phyloP scores from a whole-genome alignment of 768 basidiomycete species.

The Rhizopogon vinicolor region DNA sequence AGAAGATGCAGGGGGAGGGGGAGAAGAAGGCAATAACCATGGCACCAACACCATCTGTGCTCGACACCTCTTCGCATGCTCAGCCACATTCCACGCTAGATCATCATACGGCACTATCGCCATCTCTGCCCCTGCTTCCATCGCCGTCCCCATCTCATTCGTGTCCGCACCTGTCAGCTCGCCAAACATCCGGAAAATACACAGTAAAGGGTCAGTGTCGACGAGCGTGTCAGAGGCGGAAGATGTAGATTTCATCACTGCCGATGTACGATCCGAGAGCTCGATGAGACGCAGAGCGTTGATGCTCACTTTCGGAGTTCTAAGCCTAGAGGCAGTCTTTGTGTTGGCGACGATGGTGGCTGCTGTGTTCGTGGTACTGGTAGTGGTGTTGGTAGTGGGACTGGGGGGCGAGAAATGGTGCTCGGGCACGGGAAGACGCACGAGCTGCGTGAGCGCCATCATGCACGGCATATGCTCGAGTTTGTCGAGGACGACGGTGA shows the following conservation, averaged over 20 bases:
- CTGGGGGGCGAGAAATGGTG: conserved; percentile 3
- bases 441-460: conserved; percentile 85
- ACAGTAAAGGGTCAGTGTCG: conserved; percentile 66
- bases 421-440: conserved; percentile 39
- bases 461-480: conserved; percentile 85
- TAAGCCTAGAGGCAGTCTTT: not conserved
- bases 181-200: conserved; percentile 74
- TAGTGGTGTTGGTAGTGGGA: not conserved
- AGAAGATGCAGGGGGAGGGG: not conserved
- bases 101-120: conserved; percentile 77
- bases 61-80: conserved; percentile 53
- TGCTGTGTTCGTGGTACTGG: no score
- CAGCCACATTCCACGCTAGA: conserved; percentile 62
- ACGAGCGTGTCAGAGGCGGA: conserved; percentile 64
- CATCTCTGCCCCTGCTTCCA: no score
- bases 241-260: conserved; percentile 55
- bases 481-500: conserved; percentile 86
- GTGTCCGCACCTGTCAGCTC: conserved; percentile 59
- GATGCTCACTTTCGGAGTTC: conserved; percentile 35
- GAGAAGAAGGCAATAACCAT: conserved; percentile 53
- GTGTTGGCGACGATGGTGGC: not conserved
- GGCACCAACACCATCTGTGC: conserved; percentile 81
- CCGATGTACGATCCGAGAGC: conserved; percentile 60
- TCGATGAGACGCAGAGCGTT: conserved; percentile 88
- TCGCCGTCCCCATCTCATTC: conserved; percentile 31